These are phyloP conservation scores for Trichomonascaceae sp. DNA, from an alignment of 1,139 yeast species.

Conservation along the genomic window DNA sequence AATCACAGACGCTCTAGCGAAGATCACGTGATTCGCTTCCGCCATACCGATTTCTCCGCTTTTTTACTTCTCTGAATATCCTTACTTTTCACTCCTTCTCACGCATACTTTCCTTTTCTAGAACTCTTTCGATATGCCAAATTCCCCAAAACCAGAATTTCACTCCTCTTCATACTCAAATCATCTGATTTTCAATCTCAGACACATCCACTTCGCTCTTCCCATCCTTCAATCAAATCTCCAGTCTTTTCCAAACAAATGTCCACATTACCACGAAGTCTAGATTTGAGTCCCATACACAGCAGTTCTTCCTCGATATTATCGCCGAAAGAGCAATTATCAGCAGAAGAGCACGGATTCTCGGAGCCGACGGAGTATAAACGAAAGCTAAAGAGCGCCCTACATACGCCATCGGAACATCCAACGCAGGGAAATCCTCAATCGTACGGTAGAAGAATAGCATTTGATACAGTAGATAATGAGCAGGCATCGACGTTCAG, in stretches of 20 bases:
- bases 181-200: not conserved
- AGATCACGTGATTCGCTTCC: too few species aligned
- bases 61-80: too few species aligned
- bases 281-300: not conserved
- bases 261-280: not conserved
- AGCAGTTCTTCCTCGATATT: not conserved
- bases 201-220: not conserved
- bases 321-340: not conserved
- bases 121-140: too few species aligned
- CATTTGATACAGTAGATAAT: constrained; percentile 50
- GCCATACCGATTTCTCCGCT: too few species aligned
- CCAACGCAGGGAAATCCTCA: not conserved
- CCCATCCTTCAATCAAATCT: not conserved
- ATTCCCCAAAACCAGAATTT: too few species aligned
- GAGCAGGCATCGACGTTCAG: constrained; percentile 38
- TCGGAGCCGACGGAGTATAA: constrained; percentile 5
- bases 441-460: constrained; percentile 35
- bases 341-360: constrained; percentile 4
- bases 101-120: too few species aligned
- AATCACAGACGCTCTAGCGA: too few species aligned
- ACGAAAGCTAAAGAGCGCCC: constrained; percentile 5
- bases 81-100: too few species aligned
- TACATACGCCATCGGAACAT: not conserved
- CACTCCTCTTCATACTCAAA: not conserved
- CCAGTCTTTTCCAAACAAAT: not conserved